Conservation (phyloP, 2,329 filamentous ascomycete genomes). For the Sporothrix pallida region DNA sequence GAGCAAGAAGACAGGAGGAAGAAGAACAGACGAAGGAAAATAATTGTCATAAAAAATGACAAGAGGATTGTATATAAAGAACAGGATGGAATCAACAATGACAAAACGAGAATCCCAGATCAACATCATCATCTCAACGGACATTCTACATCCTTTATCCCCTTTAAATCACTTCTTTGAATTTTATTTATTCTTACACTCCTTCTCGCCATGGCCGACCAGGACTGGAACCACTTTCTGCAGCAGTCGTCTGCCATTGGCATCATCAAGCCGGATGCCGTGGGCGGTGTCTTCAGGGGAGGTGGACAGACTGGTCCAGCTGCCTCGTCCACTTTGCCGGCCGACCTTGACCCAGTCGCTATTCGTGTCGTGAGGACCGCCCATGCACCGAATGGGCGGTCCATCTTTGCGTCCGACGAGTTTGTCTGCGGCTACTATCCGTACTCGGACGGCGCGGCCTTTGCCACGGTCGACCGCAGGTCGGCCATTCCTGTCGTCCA, state of each 20-base stretch:
- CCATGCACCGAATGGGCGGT: neutral
- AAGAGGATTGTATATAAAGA: too few relatives aligned
- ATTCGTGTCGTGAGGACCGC: neutral
- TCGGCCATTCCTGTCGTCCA: neutral
- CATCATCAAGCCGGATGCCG: conserved; percentile 41
- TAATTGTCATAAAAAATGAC: too few relatives aligned
- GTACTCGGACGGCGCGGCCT: neutral
- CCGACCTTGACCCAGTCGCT: neutral
- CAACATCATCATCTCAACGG: too few relatives aligned
- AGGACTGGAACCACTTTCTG: conserved; percentile 41
- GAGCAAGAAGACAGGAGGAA: too few relatives aligned
- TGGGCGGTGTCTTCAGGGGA: conserved; percentile 41
- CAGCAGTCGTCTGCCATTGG: conserved; percentile 42
- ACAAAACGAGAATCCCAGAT: too few relatives aligned
- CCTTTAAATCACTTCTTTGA: too few relatives aligned
- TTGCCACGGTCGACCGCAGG: neutral
- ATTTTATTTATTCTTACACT: too few relatives aligned
- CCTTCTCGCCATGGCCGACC: conserved; percentile 10
- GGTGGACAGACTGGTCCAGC: too few relatives aligned
- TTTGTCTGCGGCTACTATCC: neutral
- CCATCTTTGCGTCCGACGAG: neutral
- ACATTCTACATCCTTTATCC: too few relatives aligned
- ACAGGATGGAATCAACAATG: too few relatives aligned
- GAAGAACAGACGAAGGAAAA: too few relatives aligned
- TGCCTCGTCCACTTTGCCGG: too few relatives aligned